These are phyloP conservation scores for Coemansia sp. DNA, from an alignment of 192 early-diverging fungal species.

Conservation along the genomic window DNA sequence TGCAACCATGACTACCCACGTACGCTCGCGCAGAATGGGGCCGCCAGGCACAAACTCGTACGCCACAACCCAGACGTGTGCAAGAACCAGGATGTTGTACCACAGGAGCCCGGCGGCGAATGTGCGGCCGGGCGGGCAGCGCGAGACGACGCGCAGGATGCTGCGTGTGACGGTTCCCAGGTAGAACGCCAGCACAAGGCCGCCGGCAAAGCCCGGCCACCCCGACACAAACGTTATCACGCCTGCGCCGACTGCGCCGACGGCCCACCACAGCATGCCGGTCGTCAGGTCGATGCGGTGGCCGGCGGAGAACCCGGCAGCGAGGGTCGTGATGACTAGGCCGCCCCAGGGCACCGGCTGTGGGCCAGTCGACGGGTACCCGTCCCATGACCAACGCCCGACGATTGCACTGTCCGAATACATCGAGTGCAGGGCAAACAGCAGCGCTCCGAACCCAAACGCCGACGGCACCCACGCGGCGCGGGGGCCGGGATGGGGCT, in stretches of 20 bases:
- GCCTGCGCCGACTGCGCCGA: constrained; percentile 58
- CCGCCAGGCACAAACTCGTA: constrained; percentile 85
- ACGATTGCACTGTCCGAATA: constrained; percentile 73
- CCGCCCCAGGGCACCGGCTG: constrained; percentile 72
- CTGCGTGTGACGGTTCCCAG: constrained; percentile 61
- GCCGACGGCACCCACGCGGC: constrained; percentile 58
- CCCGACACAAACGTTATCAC: constrained; percentile 60
- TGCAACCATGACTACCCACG: constrained; percentile 64
- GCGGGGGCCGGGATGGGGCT: constrained; percentile 11
- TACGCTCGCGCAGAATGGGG: constrained; percentile 69
- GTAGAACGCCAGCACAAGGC: constrained; percentile 63
- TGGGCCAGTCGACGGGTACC: constrained; percentile 75
- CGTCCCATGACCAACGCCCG: constrained; percentile 71
- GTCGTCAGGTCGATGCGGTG: constrained; percentile 44
- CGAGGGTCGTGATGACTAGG: constrained; percentile 61
- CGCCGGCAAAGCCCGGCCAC: constrained; percentile 65
- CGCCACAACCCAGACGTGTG: constrained; percentile 78
- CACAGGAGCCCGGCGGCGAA: constrained; percentile 60
- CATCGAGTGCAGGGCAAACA: constrained; percentile 77
- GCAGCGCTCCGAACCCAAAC: constrained; percentile 61
- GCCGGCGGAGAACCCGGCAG: constrained; percentile 53
- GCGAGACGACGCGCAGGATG: constrained; percentile 58
- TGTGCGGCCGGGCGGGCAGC: constrained; percentile 66
- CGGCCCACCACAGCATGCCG: constrained; percentile 58
- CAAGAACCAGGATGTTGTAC: constrained; percentile 72